These are phyloP conservation scores for Usnea hakonensis DNA, from an alignment of 495 filamentous ascomycete species.

Conservation along the genomic window DNA sequence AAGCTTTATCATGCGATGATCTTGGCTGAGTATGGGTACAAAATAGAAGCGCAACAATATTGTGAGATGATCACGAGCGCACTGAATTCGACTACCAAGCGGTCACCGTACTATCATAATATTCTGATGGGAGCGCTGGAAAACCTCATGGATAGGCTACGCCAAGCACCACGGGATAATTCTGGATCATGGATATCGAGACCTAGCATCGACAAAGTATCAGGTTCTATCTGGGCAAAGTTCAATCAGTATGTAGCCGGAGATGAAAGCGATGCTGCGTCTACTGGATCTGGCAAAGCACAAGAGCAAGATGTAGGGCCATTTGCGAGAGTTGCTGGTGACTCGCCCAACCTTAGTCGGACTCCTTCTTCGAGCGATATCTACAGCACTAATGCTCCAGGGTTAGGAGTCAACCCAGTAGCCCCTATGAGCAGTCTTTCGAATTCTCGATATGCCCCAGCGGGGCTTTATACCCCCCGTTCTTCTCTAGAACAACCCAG, in stretches of 20 bases:
- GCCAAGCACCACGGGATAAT: slow-evolving; percentile 69
- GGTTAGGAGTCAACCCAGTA: slow-evolving; percentile 27
- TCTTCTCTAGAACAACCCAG: slow-evolving; percentile 44
- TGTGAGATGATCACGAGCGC: slow-evolving; percentile 76
- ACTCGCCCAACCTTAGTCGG: slow-evolving; percentile 75
- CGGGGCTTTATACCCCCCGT: slow-evolving; percentile 39
- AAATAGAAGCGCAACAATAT: slow-evolving; percentile 79
- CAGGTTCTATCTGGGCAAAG: slow-evolving; percentile 73
- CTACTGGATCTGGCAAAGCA: slow-evolving; percentile 50
- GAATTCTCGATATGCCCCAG: slow-evolving; percentile 58
- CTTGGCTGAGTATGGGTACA: slow-evolving; percentile 74
- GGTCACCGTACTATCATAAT: slow-evolving; percentile 75
- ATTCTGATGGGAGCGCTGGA: slow-evolving; percentile 67
- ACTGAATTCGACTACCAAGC: slow-evolving; percentile 72
- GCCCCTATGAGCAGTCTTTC: slow-evolving; percentile 32
- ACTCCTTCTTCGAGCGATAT: slow-evolving; percentile 69
- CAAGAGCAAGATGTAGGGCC: slow-evolving; percentile 58
- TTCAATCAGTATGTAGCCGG: slow-evolving; percentile 95
- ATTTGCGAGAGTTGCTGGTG: slow-evolving; percentile 69
- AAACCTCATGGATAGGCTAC: slow-evolving; percentile 72
- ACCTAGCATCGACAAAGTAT: slow-evolving; percentile 91
- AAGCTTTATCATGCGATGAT: slow-evolving; percentile 80
- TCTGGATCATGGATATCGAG: slow-evolving; percentile 76
- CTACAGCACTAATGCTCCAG: slow-evolving; percentile 51
- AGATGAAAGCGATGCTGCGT: slow-evolving; percentile 63